Evolutionary conservation across 148 eudicot genomes (phyloP), one percentile per base, ranked within the genome.

Genomic region (Amaranthus palmeri): DNA sequence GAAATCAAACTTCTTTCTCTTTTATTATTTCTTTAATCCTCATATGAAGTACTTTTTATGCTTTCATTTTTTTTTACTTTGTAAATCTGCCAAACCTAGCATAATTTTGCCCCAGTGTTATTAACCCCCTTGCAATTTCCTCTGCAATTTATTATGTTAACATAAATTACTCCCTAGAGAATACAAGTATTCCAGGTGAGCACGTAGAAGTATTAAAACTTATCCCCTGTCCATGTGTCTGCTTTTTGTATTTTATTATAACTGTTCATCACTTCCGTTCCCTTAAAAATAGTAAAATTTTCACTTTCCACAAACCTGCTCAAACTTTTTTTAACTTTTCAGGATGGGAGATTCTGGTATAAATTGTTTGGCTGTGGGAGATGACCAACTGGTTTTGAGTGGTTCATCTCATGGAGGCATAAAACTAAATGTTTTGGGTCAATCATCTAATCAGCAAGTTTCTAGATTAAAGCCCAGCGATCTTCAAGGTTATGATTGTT

Each of bases 301-400:
- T 41, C n/a, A 8, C 56, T 58, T 41, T 50, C 11, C 61, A 25
- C 53, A 58, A 67, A 49, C 61, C 60, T 68, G 61, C 25, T 68
- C 53, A 51, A 15, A 49, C 15, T 18, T 65, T 65, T 56, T 59
- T 72, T 70, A 41, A 61, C 43, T 68, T 76, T 83, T 76, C 82
- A 91, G 97, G 87, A 89, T 86, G 88, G 90, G 87, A 67, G 61
- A 72, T 66, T 81, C 88, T 69, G 80, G 87, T 36, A 83, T 86
- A 48, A 81, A 86, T 65, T 85, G 88, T 81, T 79, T 91, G 79
- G 82, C 90, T 59, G 74, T 87, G 62, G 83, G 81, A 58, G 95
- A 91, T 54, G 88, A 81, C 74, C 93, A 87, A 73, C 76, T 87
- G 77, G 74, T 91, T 60, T n/a, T 87, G 68, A 79, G 92, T 74